Evolutionary conservation across 2,329 filamentous ascomycete species (phyloP).

Genomic region (Bipolaris bicolor): DNA sequence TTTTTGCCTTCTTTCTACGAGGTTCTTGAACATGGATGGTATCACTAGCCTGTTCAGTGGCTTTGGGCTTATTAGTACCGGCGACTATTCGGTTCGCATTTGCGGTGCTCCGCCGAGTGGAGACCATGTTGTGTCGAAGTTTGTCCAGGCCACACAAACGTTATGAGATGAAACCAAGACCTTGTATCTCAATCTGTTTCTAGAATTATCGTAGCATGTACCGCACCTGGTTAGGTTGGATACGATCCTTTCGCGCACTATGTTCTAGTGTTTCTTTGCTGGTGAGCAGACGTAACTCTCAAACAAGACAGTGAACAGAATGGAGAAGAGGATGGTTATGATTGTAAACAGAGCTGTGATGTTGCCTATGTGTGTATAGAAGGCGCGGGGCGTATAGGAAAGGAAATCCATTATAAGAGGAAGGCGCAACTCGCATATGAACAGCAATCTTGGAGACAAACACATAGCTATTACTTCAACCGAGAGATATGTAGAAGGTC

Average conservation of each 20-base stretch:
- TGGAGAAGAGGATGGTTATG: not conserved
- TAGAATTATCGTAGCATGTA: not conserved
- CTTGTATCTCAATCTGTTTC: not conserved
- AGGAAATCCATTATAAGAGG: slow-evolving; percentile 8
- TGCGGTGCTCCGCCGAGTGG: slow-evolving; percentile 17
- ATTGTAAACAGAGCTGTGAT: slow-evolving; percentile 7
- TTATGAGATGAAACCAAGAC: not conserved
- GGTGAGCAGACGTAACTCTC: not conserved
- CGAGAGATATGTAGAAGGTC: not conserved
- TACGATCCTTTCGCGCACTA: not conserved
- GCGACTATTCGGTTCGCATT: slow-evolving; percentile 1
- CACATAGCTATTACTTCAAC: not conserved
- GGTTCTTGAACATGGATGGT: slow-evolving; percentile 2
- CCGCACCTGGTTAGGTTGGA: not conserved
- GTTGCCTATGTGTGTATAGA: slow-evolving; percentile 20
- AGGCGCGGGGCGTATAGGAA: slow-evolving; percentile 22
- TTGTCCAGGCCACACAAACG: not conserved
- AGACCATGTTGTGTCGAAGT: slow-evolving; percentile 12
- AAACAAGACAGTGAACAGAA: not conserved
- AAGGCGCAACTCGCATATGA: slow-evolving; percentile 9
- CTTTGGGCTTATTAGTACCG: not conserved
- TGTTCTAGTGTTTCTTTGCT: not conserved
- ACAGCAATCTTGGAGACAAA: not conserved
- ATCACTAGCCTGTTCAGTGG: not conserved
- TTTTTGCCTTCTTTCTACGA: not conserved